Conservation (phyloP, 495 filamentous ascomycete species). For the Penicillium psychrofluorescens region DNA sequence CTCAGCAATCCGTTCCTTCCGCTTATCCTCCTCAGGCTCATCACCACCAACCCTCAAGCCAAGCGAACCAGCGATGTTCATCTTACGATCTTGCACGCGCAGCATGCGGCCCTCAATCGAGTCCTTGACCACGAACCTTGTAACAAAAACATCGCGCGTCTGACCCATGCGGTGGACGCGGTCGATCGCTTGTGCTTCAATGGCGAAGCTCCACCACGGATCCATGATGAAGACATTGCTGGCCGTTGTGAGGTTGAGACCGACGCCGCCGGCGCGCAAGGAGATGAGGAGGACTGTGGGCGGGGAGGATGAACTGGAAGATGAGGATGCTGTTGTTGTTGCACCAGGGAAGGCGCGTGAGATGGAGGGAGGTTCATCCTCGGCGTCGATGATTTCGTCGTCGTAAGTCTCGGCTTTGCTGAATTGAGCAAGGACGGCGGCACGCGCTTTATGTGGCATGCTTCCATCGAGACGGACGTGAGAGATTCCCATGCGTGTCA, state of each 20-base stretch:
- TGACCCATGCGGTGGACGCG: conserved; percentile 99
- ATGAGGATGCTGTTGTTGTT: conserved; percentile 7
- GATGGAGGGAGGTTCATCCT: conserved; percentile 12
- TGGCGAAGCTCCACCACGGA: conserved; percentile 97
- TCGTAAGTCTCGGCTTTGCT: conserved; percentile 33
- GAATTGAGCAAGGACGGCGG: conserved; percentile 69
- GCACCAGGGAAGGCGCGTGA: neutral
- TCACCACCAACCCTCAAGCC: conserved; percentile 62
- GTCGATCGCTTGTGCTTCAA: conserved; percentile 97
- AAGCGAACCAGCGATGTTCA: conserved; percentile 73
- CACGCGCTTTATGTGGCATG: conserved; percentile 78
- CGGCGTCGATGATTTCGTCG: conserved; percentile 27
- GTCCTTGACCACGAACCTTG: conserved; percentile 77
- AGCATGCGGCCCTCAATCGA: conserved; percentile 96
- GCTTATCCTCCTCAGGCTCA: conserved; percentile 86
- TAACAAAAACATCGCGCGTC: conserved; percentile 73
- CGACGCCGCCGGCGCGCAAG: conserved; percentile 86
- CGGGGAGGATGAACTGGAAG: conserved; percentile 13
- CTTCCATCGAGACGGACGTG: conserved; percentile 86
- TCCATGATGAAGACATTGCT: conserved; percentile 97
- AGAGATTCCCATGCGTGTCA: conserved; percentile 61
- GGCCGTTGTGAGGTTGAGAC: conserved; percentile 84
- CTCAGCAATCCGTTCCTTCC: conserved; percentile 83
- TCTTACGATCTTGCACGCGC: conserved; percentile 89
- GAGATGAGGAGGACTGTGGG: conserved; percentile 66